Evolutionary conservation across 192 early-diverging fungal species (phyloP), one percentile per base, ranked within the genome.

Genomic region (Rhizoclosmatium globosum): DNA sequence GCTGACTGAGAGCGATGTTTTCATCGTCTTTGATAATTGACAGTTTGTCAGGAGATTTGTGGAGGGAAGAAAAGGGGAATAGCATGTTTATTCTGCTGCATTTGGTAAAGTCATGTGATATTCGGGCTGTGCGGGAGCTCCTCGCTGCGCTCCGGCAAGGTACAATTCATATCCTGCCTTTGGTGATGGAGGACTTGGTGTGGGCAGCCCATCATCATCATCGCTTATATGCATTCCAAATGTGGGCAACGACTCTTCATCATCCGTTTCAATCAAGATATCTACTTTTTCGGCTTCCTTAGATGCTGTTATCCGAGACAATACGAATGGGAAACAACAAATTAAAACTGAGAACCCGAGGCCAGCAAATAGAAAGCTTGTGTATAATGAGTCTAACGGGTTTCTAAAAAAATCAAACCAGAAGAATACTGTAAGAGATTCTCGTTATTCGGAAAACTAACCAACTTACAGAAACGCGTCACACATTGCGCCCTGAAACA

Each of bases 311-410:
- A 13, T 53, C 38, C 60, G 19, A 7, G 60, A 7, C 19, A 62
- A 6, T 4, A 62, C 21, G 11, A 62, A 19, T 9, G 60, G 60
- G 21, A 62, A 62, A 23, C 60, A 62, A 7, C 60, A 62, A 7
- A 62, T 7, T 21, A 62, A 23, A 39, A 62, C 7, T 21, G 60
- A 7, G 60, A 21, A 62, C 21, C 60, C 60, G 11, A 62, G 21
- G 6, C 60, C 60, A 6, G 60, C 60, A 39, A 62, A 62, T 7
- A 7, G 21, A 62, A 62, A 62, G 23, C 60, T 62, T 7, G 60
- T 62, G 60, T 62, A 62, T 21, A 62, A 39, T 62, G 60, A 19
- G 38, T 62, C 60, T 39, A 62, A 62, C 6, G 60, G 60, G 21
- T 62, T 62, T 39, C 60, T 62, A 7, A 7, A 31, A 31, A 31